Base-by-base conservation (phyloP, 2,329 filamentous ascomycete species). In the Fusarium equiseti region DNA sequence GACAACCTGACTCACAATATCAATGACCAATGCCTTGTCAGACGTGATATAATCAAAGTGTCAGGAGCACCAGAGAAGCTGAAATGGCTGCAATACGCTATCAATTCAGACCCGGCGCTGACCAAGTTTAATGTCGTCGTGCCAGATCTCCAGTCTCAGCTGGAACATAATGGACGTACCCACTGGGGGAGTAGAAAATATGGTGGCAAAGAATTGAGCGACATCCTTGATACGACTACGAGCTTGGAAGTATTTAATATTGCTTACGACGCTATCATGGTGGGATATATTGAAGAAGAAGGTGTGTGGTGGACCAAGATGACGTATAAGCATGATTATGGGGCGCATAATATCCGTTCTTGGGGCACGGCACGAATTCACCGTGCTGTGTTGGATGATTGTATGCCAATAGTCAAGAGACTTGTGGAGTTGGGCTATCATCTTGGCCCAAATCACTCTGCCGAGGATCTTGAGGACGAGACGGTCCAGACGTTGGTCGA, bases 301-400 rank as follows among this genome's bases (percentile, higher is more conserved):
- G 31, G 32, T 3, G 32, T 56, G 0, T 63, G 60, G 60, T 63
- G 60, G 60, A 63, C 42, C 0, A 40, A 62, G 3, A 43, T 24
- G 8, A 20, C 50, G 5, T 29, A 27, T 4, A 43, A 3, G 42
- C 8, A 43, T 5, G 4, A 1, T 1, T 24, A 13, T 1, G 10
- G 6, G 2, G 32, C 45, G 3, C 59, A 63, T 15, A 43, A 6
- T 0, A n/a, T 63, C 0, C 2, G 8, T 3, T 31, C 32, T 4
- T 63, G 60, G 60, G 60, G 42, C 6, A 11, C 24, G 6, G 53
- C 48, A 8, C 26, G 60, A 0, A 31, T 63, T 3, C 48, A 63
- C 26, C 59, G 60, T 2, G 60, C 59, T 13, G 48, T 63, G 0
- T 6, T 43, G n/a, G n/a, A 56, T 11, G 11, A 56, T 5, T 56